Evolutionary conservation across 1,284 basidiomycete species (phyloP).

Genomic region (Cutaneotrichosporon sp.): DNA sequence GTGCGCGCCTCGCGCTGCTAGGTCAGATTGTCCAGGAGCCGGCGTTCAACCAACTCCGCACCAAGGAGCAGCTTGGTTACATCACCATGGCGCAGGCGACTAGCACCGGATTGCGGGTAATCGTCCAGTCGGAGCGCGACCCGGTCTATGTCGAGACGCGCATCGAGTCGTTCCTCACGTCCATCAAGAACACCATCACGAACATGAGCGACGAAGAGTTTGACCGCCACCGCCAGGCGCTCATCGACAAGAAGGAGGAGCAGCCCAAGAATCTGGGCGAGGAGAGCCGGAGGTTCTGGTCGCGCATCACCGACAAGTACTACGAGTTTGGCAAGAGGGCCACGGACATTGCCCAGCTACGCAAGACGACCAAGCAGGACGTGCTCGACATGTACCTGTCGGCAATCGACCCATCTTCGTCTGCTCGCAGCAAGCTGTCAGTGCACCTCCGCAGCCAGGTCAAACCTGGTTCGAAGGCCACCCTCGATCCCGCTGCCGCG

Average conservation of each 20-base stretch:
- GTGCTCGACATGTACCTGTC: conserved; percentile 71
- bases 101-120: conserved; percentile 74
- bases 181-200: conserved; percentile 63
- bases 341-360: conserved; percentile 66
- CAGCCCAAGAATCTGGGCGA: conserved; percentile 68
- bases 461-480: conserved; percentile 36
- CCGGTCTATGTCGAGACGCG: conserved; percentile 83
- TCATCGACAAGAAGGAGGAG: conserved; percentile 70
- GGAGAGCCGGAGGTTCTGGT: conserved; percentile 66
- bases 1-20: conserved; percentile 52
- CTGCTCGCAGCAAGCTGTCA: conserved; percentile 72
- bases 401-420: conserved; percentile 69
- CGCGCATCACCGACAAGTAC: conserved; percentile 70
- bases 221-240: conserved; percentile 62
- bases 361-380: conserved; percentile 70
- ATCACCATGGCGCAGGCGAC: conserved; percentile 66
- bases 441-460: conserved; percentile 71
- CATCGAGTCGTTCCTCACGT: conserved; percentile 79
- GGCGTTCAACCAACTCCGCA: conserved; percentile 90
- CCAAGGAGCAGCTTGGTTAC: conserved; percentile 95
- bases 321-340: conserved; percentile 71
- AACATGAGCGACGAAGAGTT: conserved; percentile 66
- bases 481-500: conserved; percentile 67
- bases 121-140: conserved; percentile 85
- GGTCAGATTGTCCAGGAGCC: conserved; percentile 82